Base-by-base conservation (phyloP, 1,284 basidiomycete genomes). In the Abortiporus biennis region DNA sequence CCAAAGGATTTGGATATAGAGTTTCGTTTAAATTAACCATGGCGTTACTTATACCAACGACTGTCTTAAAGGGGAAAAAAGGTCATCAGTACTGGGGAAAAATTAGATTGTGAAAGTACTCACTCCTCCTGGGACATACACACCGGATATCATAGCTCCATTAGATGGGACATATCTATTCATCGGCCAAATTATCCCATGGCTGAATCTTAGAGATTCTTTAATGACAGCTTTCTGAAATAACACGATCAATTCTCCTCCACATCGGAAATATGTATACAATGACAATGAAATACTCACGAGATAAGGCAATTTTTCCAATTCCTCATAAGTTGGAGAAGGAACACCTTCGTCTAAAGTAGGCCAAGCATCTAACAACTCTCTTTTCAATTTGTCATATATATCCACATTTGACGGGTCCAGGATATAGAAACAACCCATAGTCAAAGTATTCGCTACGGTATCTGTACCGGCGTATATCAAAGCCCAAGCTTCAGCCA, bases 161-260 rank as follows among this genome's bases (percentile, higher is more conserved):
- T 38, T 43, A 15, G 29, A 6, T 0, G 50, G 47, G 1, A 58
- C 56, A 1, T 56, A 44, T 1, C 58, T 52, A 9, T 44, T 43
- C 17, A 53, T 25, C 1, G 47, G 40, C 1, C 46, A 21, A 3
- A 47, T 38, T 4, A 43, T 34, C 19, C 51, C 54, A 32, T 49
- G 41, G 33, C 36, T 46, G 1, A 51, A 16, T 15, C 58, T 56
- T 22, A 69, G 50, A 11, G 63, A 53, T 50, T 72, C 69, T 46
- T 70, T 69, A 41, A 61, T 49, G n/a, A 59, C 58, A 2, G 56
- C 59, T 4, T 49, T 57, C 57, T 68, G 57, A 9, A 33, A 54
- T 54, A 58, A 17, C 17, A 19, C 4, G 21, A n/a, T n/a, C n/a
- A n/a, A n/a, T n/a, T n/a, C n/a, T n/a, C n/a, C n/a, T n/a, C n/a